phyloP scores from a whole-genome alignment of 805 yeast genomes.

The Pichia nakasei region DNA sequence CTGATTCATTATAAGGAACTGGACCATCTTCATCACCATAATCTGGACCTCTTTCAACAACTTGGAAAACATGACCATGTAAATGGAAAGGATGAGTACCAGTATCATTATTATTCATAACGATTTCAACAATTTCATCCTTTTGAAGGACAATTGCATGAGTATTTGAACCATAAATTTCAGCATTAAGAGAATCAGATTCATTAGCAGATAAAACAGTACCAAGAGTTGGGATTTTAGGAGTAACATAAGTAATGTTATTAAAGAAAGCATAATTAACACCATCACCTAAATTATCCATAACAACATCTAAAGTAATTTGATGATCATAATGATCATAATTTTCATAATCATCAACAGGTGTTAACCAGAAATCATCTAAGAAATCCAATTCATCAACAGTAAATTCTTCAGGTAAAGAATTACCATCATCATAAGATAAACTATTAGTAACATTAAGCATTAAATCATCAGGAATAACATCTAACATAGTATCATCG shows the following conservation, averaged over 20 bases:
- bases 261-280: conserved; percentile 95
- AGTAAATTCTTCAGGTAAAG: conserved; percentile 27
- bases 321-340: conserved; percentile 61
- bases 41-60: conserved; percentile 60
- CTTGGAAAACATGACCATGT: conserved; percentile 90
- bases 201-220: conserved; percentile 62
- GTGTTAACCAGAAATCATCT: conserved; percentile 75
- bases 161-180: conserved; percentile 72
- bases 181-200: conserved; percentile 34
- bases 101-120: conserved; percentile 77
- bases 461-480: conserved; percentile 51
- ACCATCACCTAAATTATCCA: conserved; percentile 85
- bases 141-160: conserved; percentile 62
- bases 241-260: conserved; percentile 66
- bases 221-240: conserved; percentile 79
- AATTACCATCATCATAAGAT: conserved; percentile 35
- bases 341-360: conserved; percentile 46
- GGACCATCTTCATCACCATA: conserved; percentile 48
- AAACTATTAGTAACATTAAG: conserved; percentile 72
- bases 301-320: conserved; percentile 62
- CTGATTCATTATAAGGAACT: conserved; percentile 45
- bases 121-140: conserved; percentile 66
- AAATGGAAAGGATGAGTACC: conserved; percentile 97
- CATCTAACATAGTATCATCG: conserved; percentile 80
- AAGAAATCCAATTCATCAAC: conserved; percentile 44